Evolutionary conservation across 768 basidiomycete genomes (phyloP), one percentile per base, ranked within the genome.

Genomic region (Roridomyces roridus): DNA sequence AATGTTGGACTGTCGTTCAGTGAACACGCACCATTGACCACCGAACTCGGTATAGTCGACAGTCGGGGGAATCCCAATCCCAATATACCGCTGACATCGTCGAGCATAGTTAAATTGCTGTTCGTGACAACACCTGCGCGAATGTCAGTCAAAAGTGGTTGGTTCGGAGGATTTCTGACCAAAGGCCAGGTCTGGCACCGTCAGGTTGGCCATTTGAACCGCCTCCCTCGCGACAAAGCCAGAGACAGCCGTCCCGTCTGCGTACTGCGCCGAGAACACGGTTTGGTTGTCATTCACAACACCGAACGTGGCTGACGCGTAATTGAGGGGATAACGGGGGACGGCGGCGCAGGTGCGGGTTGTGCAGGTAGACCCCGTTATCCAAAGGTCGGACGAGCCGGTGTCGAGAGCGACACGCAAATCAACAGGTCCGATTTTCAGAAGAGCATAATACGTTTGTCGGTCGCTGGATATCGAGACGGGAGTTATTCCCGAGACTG

Each of bases 1-100:
- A 55, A 57, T 31, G 35, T 26, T 9, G 34, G 28, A 35, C 41
- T 25, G 37, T 34, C 44, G 6, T 14, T 8, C 17, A 48, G 40
- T 21, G 40, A 25, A 45, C 20, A 60, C 79, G 63, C 62, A 88
- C 89, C 83, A 59, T 85, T 82, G 11, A 75, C 68, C 9, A 76
- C 70, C 4, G 70, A 63, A 21, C 62, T 66, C 6, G 80, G 71
- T 24, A 93, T 85, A 12, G 78, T 76, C 2, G 91, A 92, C 31
- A 92, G 75, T 20, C 90, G 80, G 24, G 89, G 79, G 69, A 93
- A 93, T 1, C 91, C 90, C 25, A 93, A 74, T 20, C 91, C 91
- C 20, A 93, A 65, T 34, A 93, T 71, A 3, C 91, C 91, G 55
- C 89, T 92, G 8, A 85, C 75, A 44, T 87, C 69, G 64, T 89